Evolutionary conservation across 768 basidiomycete species (phyloP), one percentile per base, ranked within the genome.

Genomic region (Agaricus sinodeliciosus): DNA sequence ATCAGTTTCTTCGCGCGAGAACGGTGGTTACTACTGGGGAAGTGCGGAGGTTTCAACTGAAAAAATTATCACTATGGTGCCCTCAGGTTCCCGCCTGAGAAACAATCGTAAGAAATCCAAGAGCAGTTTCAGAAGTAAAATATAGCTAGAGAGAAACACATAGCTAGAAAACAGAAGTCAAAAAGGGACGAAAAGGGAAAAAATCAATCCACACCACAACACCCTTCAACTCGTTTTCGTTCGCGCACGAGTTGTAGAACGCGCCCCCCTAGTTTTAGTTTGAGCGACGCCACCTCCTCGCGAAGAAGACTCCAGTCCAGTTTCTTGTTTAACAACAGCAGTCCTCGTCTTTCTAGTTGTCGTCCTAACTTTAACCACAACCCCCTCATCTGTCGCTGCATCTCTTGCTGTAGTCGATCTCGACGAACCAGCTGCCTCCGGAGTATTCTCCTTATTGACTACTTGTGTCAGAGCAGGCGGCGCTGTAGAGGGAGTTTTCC

Each of bases 391-490:
- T 11, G 8, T 31, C 11, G 31, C 31, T 5, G 57, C 62, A 12
- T 63, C 65, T 13, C 48, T 64, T 8, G 31, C 31, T 13, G 43
- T 48, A 27, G 52, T 48, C 9, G 62, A 52, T 15, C 57, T 61
- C 0, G 56, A 58, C 12, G 62, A 56, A 5, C 64, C 65, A 25
- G 37, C 48, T 2, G 9, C 48, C 39, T 54, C 43, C 1, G 69
- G 65, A 0, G 71, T 60, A 48, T 75, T 75, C 60, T 76, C 74
- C 55, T 77, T 76, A 49, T 75, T 68, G 4, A 63, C 64, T 7
- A 55, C 62, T 6, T 61, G 58, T 34, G 64, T 59, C 34, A 57
- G 58, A 2, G 65, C 66, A 22, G 68, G 64, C 28, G 71, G 68
- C 15, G 66, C 68, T 22, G 68, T 68, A 9, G 66, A 65, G n/a